A percentile compares a stretch with the other conserved stretches of the same genome.
Conservation (phyloP, 108 stramenopile genomes). For the Asterionellopsis glacialis region DNA sequence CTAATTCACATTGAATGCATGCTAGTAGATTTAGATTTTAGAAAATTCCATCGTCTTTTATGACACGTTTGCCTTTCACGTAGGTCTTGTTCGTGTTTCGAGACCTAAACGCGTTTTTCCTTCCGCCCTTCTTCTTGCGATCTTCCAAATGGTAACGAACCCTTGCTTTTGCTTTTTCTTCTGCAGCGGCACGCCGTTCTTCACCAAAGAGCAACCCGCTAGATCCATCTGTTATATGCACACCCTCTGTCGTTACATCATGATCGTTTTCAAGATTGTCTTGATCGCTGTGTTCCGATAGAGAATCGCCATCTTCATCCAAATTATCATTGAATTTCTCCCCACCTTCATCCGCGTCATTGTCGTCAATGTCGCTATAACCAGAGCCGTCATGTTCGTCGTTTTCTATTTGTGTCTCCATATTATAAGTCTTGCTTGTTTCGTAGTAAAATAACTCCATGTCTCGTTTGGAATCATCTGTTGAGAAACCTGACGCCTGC, state of each 20-base stretch:
- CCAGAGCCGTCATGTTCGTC: conserved; percentile 17
- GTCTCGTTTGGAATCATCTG: conserved; percentile 59
- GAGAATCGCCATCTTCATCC: conserved; percentile 24
- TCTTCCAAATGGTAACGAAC: conserved; percentile 69
- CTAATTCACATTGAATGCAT: background rate
- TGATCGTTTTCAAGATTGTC: conserved; percentile 20
- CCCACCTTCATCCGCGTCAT: conserved; percentile 35
- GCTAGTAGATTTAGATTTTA: background rate
- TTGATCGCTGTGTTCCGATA: conserved; percentile 28
- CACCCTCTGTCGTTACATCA: background rate
- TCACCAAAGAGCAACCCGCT: conserved; percentile 15
- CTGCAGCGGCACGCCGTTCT: conserved; percentile 42
- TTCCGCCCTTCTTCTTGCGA: conserved; percentile 50
- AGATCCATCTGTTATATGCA: conserved; percentile 23
- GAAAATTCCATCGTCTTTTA: background rate
- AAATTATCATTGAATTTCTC: conserved; percentile 26
- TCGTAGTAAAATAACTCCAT: conserved; percentile 74
- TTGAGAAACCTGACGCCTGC: conserved; percentile 73
- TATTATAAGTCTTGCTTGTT: conserved; percentile 13
- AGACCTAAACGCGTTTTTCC: conserved; percentile 72
- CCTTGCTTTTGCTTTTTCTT: conserved; percentile 64
- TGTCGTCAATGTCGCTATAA: conserved; percentile 39
- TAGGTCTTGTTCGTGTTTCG: conserved; percentile 80
- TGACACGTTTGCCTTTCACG: conserved; percentile 76
- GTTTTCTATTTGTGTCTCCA: conserved; percentile 29